These are phyloP conservation scores for Ambrosiella cleistominuta DNA, from an alignment of 2,329 filamentous ascomycete genomes.

Conservation along the genomic window DNA sequence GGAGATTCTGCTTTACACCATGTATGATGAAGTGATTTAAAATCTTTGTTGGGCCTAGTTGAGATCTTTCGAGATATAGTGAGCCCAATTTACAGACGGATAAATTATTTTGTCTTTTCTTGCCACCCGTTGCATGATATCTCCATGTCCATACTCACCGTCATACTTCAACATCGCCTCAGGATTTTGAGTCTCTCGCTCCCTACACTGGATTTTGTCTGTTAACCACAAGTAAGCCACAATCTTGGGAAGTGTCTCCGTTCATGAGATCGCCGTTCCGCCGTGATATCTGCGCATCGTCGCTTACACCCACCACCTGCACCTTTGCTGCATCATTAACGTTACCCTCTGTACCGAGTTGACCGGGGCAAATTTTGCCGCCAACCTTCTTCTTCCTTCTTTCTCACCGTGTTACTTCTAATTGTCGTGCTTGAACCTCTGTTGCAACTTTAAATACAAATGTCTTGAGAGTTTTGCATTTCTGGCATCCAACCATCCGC, in stretches of 20 bases:
- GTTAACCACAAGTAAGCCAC: not conserved
- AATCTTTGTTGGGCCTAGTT: not conserved
- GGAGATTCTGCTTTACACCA: not conserved
- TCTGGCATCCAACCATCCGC: constrained; percentile 3
- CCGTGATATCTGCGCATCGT: not conserved
- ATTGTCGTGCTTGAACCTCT: constrained; percentile 2
- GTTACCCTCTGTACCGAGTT: not conserved
- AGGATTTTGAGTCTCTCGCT: not conserved
- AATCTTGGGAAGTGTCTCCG: not conserved
- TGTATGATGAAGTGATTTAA: not conserved
- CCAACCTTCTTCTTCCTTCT: not conserved
- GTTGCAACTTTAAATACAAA: not conserved
- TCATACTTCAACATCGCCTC: not conserved
- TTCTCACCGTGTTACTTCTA: constrained; percentile 1
- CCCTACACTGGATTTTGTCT: not conserved
- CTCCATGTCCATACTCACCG: not conserved
- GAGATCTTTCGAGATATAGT: not conserved
- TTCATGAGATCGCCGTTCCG: not conserved
- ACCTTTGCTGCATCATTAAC: not conserved
- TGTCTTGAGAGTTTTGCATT: not conserved
- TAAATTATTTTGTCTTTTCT: no score
- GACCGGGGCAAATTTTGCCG: not conserved
- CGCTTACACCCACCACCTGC: not conserved
- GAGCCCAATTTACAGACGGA: not conserved
- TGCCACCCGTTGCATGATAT: not conserved